phyloP scores from a whole-genome alignment of 306 rosid genomes.

The Senna siamea region DNA sequence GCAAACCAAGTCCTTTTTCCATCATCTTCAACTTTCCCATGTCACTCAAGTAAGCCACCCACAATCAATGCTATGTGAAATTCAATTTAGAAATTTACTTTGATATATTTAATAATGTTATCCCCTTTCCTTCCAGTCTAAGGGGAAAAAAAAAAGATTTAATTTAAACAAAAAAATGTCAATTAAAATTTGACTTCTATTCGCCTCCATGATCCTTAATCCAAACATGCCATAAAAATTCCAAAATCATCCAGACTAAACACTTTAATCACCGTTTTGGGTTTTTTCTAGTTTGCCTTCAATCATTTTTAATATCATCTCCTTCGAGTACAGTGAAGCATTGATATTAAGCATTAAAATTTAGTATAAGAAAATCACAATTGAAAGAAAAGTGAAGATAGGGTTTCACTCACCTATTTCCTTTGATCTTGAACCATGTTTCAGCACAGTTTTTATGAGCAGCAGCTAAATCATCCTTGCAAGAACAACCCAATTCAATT shows the following conservation, averaged over 20 bases:
- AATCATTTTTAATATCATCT: slow-evolving; percentile 1
- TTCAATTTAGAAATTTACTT: too few relatives aligned
- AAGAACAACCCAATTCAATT: slow-evolving; percentile 91
- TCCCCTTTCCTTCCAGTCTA: not conserved
- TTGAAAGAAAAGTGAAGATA: slow-evolving; percentile 19
- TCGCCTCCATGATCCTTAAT: not conserved
- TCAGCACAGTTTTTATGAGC: slow-evolving; percentile 96
- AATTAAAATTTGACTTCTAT: too few relatives aligned
- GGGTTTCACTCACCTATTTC: slow-evolving; percentile 76
- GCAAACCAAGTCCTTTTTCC: slow-evolving; percentile 33
- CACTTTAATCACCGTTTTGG: too few relatives aligned
- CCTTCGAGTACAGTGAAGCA: slow-evolving; percentile 17
- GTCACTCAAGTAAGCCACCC: slow-evolving; percentile 40
- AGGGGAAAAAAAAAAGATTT: too few relatives aligned
- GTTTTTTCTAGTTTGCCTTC: not conserved
- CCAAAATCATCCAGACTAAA: too few relatives aligned
- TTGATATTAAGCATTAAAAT: slow-evolving; percentile 1
- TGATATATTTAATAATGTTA: not conserved
- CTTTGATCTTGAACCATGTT: slow-evolving; percentile 95
- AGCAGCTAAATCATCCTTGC: slow-evolving; percentile 90
- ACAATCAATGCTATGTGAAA: not conserved
- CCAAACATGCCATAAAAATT: too few relatives aligned
- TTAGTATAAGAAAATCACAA: slow-evolving; percentile 1
- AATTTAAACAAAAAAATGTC: too few relatives aligned
- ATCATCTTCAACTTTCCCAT: slow-evolving; percentile 38